Conservation (phyloP, 345 rosid genomes). For the Brassica carinata region DNA sequence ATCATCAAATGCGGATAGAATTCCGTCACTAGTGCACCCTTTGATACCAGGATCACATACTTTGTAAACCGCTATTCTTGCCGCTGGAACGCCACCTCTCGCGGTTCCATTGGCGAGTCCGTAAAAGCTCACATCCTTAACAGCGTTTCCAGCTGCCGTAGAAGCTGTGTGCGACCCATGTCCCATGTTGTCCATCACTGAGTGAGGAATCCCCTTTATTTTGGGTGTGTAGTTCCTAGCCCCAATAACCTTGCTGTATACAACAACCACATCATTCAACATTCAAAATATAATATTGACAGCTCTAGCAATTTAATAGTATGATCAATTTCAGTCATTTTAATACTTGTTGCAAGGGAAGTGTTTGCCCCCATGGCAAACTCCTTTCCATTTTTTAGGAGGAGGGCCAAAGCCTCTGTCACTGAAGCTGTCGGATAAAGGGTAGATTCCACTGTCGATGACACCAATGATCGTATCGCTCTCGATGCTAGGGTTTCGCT, state of each 20-base stretch:
- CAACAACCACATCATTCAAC: background rate
- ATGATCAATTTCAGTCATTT: background rate
- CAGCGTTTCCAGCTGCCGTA: constrained; percentile 55
- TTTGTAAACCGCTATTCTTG: constrained; percentile 54
- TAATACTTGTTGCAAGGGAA: constrained; percentile 66
- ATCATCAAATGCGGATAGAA: constrained; percentile 49
- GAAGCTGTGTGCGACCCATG: constrained; percentile 67
- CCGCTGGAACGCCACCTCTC: constrained; percentile 58
- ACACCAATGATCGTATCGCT: constrained; percentile 49
- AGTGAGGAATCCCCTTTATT: constrained; percentile 20
- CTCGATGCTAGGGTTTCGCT: constrained; percentile 40
- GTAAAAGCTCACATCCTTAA: constrained; percentile 40
- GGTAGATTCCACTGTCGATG: constrained; percentile 60
- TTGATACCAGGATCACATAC: constrained; percentile 26
- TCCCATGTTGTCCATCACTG: constrained; percentile 34
- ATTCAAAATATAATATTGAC: constrained; percentile 25
- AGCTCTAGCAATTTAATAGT: background rate
- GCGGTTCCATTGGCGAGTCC: constrained; percentile 53
- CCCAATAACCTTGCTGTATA: constrained; percentile 38
- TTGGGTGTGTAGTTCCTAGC: constrained; percentile 38
- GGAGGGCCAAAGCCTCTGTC: constrained; percentile 50
- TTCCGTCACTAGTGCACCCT: constrained; percentile 2
- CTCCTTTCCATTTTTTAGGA: constrained; percentile 56
- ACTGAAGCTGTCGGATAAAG: constrained; percentile 48
- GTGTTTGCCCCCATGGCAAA: constrained; percentile 44